Conservation (phyloP, 2,329 filamentous ascomycete genomes). For the Ceratocystis cacaofunesta region DNA sequence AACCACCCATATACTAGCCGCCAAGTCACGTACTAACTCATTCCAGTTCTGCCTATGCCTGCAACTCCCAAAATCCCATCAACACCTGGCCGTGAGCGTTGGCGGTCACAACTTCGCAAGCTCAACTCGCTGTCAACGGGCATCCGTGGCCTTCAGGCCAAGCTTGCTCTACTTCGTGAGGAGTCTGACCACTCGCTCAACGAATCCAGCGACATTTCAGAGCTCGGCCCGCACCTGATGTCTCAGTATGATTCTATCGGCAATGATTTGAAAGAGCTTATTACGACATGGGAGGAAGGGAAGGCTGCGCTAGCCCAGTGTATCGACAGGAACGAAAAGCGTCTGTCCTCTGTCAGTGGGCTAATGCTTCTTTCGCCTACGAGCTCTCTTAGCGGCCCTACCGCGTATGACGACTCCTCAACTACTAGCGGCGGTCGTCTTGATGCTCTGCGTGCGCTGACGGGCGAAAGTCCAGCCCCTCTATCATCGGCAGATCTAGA, state of each 20-base stretch:
- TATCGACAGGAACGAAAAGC: constrained; percentile 66
- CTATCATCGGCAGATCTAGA: constrained; percentile 40
- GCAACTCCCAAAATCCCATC: constrained; percentile 44
- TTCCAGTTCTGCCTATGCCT: constrained; percentile 36
- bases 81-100: constrained; percentile 64
- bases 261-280: constrained; percentile 62
- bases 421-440: constrained; percentile 24
- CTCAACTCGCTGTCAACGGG: constrained; percentile 78
- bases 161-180: constrained; percentile 80
- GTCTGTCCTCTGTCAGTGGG: constrained; percentile 47
- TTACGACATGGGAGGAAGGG: constrained; percentile 77
- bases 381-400: constrained; percentile 52
- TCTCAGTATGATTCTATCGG: constrained; percentile 91
- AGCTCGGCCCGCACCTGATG: constrained; percentile 66
- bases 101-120: constrained; percentile 76
- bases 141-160: constrained; percentile 83
- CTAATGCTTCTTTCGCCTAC: constrained; percentile 38
- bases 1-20: neutral
- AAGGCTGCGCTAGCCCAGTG: constrained; percentile 68
- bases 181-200: constrained; percentile 72
- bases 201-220: constrained; percentile 53
- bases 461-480: constrained; percentile 46
- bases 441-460: constrained; percentile 62
- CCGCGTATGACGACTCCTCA: constrained; percentile 38
- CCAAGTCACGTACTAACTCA: constrained; percentile 11